A percentile compares a stretch with the other conserved stretches of the same genome.
Evolutionary conservation across 2,329 filamentous ascomycete genomes (phyloP).

Genomic region (Colletotrichum limetticola): DNA sequence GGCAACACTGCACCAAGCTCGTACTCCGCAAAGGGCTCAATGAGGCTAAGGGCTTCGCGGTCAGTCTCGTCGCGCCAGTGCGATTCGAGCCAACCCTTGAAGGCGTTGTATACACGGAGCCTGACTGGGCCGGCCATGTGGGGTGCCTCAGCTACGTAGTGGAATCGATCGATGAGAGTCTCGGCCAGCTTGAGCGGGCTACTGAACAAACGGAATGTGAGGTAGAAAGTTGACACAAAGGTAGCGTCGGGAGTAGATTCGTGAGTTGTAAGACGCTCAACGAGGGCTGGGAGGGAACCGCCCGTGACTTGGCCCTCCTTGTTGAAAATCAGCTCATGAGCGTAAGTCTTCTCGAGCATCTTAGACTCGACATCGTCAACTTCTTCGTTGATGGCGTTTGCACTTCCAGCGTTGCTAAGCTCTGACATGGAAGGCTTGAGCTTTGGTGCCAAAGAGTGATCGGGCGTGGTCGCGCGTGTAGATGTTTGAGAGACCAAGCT

Average conservation of each 20-base stretch:
- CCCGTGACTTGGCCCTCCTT: conserved; percentile 96
- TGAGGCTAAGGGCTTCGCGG: conserved; percentile 77
- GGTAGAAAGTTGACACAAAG: conserved; percentile 94
- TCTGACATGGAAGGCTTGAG: conserved; percentile 74
- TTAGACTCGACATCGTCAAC: conserved; percentile 82
- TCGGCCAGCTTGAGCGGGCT: conserved; percentile 82
- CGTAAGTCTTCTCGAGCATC: conserved; percentile 90
- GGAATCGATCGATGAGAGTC: conserved; percentile 88
- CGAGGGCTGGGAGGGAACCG: conserved; percentile 86
- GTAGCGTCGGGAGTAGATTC: conserved; percentile 91
- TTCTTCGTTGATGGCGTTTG: conserved; percentile 74
- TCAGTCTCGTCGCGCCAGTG: conserved; percentile 92
- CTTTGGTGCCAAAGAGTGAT: conserved; percentile 65
- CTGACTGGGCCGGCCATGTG: conserved; percentile 82
- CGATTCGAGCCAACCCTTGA: conserved; percentile 97
- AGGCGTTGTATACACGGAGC: conserved; percentile 91
- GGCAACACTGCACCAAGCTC: conserved; percentile 77
- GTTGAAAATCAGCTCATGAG: conserved; percentile 91
- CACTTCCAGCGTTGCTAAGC: conserved; percentile 73
- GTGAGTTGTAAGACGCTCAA: conserved; percentile 94
- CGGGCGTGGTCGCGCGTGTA: conserved; percentile 89
- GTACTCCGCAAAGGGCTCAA: conserved; percentile 82
- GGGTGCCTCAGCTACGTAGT: conserved; percentile 85
- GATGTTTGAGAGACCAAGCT: conserved; percentile 85
- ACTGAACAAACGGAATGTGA: conserved; percentile 95